Evolutionary conservation across 2,329 filamentous ascomycete genomes (phyloP).

Genomic region (Penicillium hesseltinei): DNA sequence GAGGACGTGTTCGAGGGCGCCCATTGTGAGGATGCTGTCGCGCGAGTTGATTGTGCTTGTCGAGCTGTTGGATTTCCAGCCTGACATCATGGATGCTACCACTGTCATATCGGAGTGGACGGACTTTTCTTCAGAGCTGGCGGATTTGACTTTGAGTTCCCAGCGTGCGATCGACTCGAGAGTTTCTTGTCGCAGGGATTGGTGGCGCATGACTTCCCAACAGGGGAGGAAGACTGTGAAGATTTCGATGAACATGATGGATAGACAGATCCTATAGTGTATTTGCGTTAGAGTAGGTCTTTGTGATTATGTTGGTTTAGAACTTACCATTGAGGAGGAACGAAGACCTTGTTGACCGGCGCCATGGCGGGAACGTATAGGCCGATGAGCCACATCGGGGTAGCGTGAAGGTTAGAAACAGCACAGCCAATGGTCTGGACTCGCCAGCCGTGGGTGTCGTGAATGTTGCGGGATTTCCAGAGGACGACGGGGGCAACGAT

Average conservation of each 20-base stretch:
- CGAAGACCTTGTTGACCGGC: constrained; percentile 54
- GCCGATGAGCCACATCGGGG: constrained; percentile 63
- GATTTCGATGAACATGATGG: constrained; percentile 62
- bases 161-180: constrained; percentile 40
- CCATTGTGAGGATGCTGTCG: constrained; percentile 58
- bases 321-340: constrained; percentile 57
- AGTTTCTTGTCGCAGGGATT: constrained; percentile 34
- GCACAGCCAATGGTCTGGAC: constrained; percentile 58
- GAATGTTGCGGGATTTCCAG: constrained; percentile 60
- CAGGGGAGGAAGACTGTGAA: constrained; percentile 64
- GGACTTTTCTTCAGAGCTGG: constrained; percentile 26
- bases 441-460: constrained; percentile 66
- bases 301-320: background rate
- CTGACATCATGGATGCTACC: constrained; percentile 29
- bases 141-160: constrained; percentile 35
- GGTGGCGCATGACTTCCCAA: constrained; percentile 52
- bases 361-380: constrained; percentile 56
- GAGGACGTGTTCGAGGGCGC: constrained; percentile 61
- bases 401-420: constrained; percentile 56
- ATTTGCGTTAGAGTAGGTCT: background rate
- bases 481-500: constrained; percentile 42
- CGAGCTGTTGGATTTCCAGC: constrained; percentile 37
- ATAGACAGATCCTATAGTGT: constrained; percentile 49
- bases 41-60: constrained; percentile 39
- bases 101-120: constrained; percentile 30